Percentiles rank a stretch among this genome's conserved stretches.
phyloP scores from a whole-genome alignment of 2,329 filamentous ascomycete species.

The Hawksworthiomyces lignivorus region DNA sequence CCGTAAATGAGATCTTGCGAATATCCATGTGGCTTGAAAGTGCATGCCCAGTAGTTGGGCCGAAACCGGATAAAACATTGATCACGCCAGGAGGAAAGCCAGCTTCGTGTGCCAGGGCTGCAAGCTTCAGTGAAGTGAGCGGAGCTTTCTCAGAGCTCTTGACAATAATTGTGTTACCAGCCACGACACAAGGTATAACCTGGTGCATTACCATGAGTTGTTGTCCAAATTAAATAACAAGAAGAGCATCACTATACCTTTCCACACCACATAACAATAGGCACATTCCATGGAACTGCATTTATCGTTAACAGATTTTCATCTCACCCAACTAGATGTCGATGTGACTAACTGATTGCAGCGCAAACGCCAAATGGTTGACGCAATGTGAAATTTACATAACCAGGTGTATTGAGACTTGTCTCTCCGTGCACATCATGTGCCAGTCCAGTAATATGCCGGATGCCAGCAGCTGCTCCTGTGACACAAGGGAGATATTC shows the following conservation, averaged over 20 bases:
- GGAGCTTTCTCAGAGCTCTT: slow-evolving; percentile 51
- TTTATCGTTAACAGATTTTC: no score
- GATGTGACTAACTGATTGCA: slow-evolving; percentile 37
- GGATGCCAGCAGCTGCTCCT: no score
- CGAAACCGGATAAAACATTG: slow-evolving; percentile 58
- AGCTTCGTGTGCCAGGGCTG: slow-evolving; percentile 53
- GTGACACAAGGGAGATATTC: no score
- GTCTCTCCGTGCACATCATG: not conserved
- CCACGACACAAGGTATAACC: slow-evolving; percentile 50
- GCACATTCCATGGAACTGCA: slow-evolving; percentile 56
- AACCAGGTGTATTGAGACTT: not conserved
- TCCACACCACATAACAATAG: slow-evolving; percentile 45
- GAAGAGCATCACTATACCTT: no score
- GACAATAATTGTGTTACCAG: slow-evolving; percentile 45
- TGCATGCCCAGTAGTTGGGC: slow-evolving; percentile 18
- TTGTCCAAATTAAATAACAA: no score
- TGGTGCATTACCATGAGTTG: slow-evolving; percentile 46
- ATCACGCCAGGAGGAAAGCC: slow-evolving; percentile 63
- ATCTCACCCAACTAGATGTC: no score
- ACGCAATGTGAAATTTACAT: not conserved
- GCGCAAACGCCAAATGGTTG: slow-evolving; percentile 46
- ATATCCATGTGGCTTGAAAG: slow-evolving; percentile 21
- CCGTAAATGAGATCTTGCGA: slow-evolving; percentile 56
- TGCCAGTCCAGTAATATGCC: not conserved
- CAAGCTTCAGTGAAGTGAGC: slow-evolving; percentile 48